Conservation (phyloP, 148 eudicot genomes). For the Rhododendron simsii region DNA sequence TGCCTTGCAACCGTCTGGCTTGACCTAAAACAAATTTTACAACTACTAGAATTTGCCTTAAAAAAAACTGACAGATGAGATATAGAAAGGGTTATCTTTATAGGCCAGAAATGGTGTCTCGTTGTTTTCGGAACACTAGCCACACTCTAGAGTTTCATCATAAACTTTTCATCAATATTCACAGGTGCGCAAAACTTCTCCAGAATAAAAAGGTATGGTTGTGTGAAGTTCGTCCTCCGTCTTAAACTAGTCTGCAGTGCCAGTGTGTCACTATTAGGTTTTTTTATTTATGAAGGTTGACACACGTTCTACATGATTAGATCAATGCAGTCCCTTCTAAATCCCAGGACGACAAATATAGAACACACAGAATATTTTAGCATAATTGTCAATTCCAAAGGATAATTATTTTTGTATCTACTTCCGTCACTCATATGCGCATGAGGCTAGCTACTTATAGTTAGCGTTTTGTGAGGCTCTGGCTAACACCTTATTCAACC, state of each 20-base stretch:
- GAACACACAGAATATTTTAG: background rate
- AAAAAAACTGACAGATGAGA: background rate
- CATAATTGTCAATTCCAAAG: background rate
- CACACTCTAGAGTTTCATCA: background rate
- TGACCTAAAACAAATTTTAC: background rate
- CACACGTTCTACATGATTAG: background rate
- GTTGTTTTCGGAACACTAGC: background rate
- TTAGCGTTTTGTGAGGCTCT: background rate
- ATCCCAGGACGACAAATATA: background rate
- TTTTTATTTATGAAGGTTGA: background rate
- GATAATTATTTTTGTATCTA: background rate
- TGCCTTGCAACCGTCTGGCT: background rate
- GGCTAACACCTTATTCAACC: background rate
- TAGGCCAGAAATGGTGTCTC: background rate
- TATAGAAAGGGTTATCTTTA: background rate
- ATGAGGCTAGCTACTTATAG: background rate
- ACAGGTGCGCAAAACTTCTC: background rate
- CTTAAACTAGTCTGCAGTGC: background rate
- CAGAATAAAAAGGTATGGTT: background rate
- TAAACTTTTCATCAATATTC: background rate
- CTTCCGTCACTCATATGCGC: background rate
- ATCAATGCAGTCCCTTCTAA: background rate
- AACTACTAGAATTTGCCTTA: background rate
- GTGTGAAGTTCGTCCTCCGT: background rate
- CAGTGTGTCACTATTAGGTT: background rate